Percentiles rank a stretch among this genome's conserved stretches.
These are phyloP conservation scores for Mycena pura DNA, from an alignment of 768 basidiomycete genomes.

Conservation along the genomic window DNA sequence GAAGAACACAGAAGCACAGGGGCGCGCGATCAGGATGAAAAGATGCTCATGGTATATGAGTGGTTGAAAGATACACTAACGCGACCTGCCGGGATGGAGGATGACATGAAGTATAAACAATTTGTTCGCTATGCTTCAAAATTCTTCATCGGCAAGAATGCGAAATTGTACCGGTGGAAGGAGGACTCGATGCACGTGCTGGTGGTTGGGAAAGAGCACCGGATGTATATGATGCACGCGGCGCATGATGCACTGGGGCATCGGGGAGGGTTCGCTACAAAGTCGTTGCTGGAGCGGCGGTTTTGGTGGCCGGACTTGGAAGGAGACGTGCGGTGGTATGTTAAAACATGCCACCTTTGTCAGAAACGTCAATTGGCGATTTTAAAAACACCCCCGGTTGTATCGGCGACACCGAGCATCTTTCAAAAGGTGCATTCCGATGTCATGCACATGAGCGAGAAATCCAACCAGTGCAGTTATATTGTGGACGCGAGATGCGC, in stretches of 20 bases:
- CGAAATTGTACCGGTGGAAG: background rate
- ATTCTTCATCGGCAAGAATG: background rate
- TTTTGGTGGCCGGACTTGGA: slow-evolving; percentile 34
- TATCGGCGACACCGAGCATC: slow-evolving; percentile 31
- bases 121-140: background rate
- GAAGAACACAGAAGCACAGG: slow-evolving; percentile 8
- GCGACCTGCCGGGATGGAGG: background rate
- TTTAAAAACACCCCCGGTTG: slow-evolving; percentile 35
- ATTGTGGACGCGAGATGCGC: slow-evolving; percentile 36
- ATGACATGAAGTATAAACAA: background rate
- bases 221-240: slow-evolving; percentile 18
- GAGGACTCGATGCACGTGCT: background rate
- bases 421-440: slow-evolving; percentile 38
- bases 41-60: background rate
- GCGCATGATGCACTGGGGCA: slow-evolving; percentile 29
- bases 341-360: slow-evolving; percentile 41
- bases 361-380: slow-evolving; percentile 32
- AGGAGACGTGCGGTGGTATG: slow-evolving; percentile 38
- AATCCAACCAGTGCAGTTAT: slow-evolving; percentile 27
- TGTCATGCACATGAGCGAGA: slow-evolving; percentile 34
- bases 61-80: slow-evolving; percentile 10
- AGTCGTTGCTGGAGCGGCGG: background rate
- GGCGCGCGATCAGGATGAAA: background rate
- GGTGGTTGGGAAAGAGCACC: slow-evolving; percentile 8
- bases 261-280: slow-evolving; percentile 12